A percentile compares a stretch with the other conserved stretches of the same genome.
phyloP scores from a whole-genome alignment of 495 filamentous ascomycete genomes.

The Xanthoparmelia taractica region DNA sequence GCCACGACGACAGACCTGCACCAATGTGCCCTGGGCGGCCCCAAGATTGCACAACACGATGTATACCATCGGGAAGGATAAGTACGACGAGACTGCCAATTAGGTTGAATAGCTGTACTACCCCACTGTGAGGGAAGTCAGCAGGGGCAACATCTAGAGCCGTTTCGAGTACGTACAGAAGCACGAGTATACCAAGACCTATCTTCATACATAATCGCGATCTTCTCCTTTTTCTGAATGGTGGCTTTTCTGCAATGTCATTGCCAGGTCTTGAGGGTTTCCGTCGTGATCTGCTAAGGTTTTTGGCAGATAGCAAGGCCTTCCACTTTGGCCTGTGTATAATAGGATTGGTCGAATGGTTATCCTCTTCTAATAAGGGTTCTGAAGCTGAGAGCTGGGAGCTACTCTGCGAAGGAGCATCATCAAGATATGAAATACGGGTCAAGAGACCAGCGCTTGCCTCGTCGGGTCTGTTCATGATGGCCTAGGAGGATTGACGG shows the following conservation, averaged over 20 bases:
- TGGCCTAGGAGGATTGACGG: background rate
- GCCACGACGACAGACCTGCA: constrained; percentile 52
- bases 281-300: background rate
- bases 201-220: constrained; percentile 16
- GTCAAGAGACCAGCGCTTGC: constrained; percentile 6
- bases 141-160: background rate
- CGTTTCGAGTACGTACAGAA: constrained; percentile 16
- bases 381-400: constrained; percentile 11
- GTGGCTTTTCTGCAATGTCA: background rate
- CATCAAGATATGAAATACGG: constrained; percentile 5
- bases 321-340: constrained; percentile 1
- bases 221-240: background rate
- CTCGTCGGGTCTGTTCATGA: background rate
- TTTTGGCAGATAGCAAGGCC: background rate
- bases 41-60: constrained; percentile 46
- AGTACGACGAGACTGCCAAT: constrained; percentile 43
- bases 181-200: constrained; percentile 15
- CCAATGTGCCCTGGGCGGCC: constrained; percentile 42
- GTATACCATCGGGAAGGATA: constrained; percentile 52
- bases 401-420: constrained; percentile 4
- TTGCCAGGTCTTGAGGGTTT: constrained; percentile 8
- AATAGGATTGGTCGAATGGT: background rate
- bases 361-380: constrained; percentile 9
- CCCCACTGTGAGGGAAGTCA: constrained; percentile 31
- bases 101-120: constrained; percentile 45